Conservation (phyloP, 2,329 filamentous ascomycete species). For the Colletotrichum theobromicola region DNA sequence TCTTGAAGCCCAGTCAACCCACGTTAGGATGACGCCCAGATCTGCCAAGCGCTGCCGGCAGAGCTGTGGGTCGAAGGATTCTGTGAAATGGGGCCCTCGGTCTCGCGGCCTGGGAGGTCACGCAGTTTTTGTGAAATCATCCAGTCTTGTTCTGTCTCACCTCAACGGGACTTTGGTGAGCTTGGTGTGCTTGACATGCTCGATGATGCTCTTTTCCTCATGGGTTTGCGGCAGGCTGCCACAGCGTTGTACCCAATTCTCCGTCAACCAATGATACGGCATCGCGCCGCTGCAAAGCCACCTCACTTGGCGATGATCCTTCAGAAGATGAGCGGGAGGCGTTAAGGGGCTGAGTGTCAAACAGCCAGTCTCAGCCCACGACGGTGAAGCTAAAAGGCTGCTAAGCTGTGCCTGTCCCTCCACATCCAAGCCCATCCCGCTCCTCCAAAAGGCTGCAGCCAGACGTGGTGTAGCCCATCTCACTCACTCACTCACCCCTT, state of each 20-base stretch:
- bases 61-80: slow-evolving; percentile 10
- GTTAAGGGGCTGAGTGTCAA: neutral
- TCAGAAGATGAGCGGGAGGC: neutral
- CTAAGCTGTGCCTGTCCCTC: neutral
- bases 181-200: neutral
- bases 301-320: slow-evolving; percentile 4
- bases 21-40: neutral
- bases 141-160: neutral
- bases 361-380: neutral
- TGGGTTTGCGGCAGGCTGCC: neutral
- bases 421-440: slow-evolving; percentile 2
- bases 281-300: neutral
- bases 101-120: neutral
- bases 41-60: neutral
- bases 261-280: neutral
- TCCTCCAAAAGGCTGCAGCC: neutral
- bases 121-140: neutral
- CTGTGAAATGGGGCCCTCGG: neutral
- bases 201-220: neutral
- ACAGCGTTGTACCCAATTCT: neutral
- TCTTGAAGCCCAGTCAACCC: neutral
- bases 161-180: neutral
- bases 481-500: neutral
- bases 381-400: neutral
- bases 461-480: neutral